Evolutionary conservation across 305 asterid genomes (phyloP), one percentile per base, ranked within the genome.

Genomic region (Striga hermonthica): DNA sequence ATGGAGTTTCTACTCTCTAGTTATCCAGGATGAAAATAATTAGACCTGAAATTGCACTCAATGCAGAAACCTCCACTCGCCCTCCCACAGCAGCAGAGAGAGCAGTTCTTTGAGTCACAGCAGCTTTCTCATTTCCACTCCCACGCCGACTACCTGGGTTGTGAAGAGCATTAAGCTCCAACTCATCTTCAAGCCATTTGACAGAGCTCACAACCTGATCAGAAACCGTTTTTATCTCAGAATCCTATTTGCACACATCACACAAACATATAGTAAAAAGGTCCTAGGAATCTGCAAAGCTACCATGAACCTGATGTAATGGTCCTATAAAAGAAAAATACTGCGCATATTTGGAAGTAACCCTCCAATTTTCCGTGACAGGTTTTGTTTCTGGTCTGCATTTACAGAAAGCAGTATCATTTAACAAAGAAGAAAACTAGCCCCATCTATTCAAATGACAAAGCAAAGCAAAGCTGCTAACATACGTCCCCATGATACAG

Each of bases 101-200:
- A 57, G 99, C 98, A 71, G 89, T 75, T 78, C 95, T 86, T 83
- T 90, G 98, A 82, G 72, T 84, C 71, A 80, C 84, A 73, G 97
- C 99, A 80, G 93, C 96, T 83, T 94, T 94, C 80, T 94, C 99
- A 75, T 91, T 94, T 75, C 98, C 97, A 70, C 82, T 88, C 31
- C 97, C 99, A 57, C 90, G 86, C 72, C 89, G 84, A 74, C 98
- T 95, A 75, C 96, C 95, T 55, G 99, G 99, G 82, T 88, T 91
- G 77, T 95, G 99, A 78, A 95, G 97, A 67, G 98, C 96, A 74
- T 91, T 95, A 64, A 95, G 96, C 84, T 95, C 99, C 87, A 95
- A 81, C 86, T 95, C 99, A 85, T 94, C 99, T 81, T 94, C 99
- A 78, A 94, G 99, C 99, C 99, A 94, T 75, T 94, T 91, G 74